Percentiles rank a stretch among this genome's conserved stretches.
Evolutionary conservation across 192 early-diverging fungal species (phyloP).

Genomic region (Backusella liffmaniae): DNA sequence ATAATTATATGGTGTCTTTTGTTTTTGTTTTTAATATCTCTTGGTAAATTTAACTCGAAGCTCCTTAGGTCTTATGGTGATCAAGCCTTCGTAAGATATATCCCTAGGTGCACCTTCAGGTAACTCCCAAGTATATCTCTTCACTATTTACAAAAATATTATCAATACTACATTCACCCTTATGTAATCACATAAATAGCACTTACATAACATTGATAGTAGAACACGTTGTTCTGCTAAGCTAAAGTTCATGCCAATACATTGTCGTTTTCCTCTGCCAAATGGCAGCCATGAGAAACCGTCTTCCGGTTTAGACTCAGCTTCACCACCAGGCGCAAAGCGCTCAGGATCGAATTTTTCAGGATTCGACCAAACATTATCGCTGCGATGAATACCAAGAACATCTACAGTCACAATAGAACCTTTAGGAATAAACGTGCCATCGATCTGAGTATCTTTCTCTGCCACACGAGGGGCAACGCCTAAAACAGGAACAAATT

Average conservation of each 20-base stretch:
- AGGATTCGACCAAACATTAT: slow-evolving; percentile 37
- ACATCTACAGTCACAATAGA: slow-evolving; percentile 15
- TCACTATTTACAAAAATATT: background rate
- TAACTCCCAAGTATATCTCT: slow-evolving; percentile 12
- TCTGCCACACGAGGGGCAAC: slow-evolving; percentile 2
- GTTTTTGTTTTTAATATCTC: background rate
- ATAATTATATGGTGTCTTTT: background rate
- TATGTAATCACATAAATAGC: background rate
- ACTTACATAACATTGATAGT: slow-evolving; percentile 50
- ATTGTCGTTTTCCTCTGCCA: slow-evolving; percentile 55
- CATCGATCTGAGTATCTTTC: slow-evolving; percentile 26
- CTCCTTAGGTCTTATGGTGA: background rate
- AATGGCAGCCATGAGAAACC: slow-evolving; percentile 50
- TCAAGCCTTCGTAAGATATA: background rate
- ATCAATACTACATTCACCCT: background rate
- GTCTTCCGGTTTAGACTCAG: background rate
- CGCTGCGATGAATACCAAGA: slow-evolving; percentile 15
- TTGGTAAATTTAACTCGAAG: slow-evolving; percentile 5
- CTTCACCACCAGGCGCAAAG: slow-evolving; percentile 28
- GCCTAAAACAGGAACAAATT: slow-evolving; percentile 7
- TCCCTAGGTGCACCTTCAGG: slow-evolving; percentile 14
- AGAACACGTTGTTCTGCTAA: slow-evolving; percentile 57
- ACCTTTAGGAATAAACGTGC: slow-evolving; percentile 26
- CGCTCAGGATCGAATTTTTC: slow-evolving; percentile 50
- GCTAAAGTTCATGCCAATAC: slow-evolving; percentile 64